Evolutionary conservation across 1,284 basidiomycete species (phyloP), one percentile per base, ranked within the genome.

Genomic region (Cutaneotrichosporon sp.): DNA sequence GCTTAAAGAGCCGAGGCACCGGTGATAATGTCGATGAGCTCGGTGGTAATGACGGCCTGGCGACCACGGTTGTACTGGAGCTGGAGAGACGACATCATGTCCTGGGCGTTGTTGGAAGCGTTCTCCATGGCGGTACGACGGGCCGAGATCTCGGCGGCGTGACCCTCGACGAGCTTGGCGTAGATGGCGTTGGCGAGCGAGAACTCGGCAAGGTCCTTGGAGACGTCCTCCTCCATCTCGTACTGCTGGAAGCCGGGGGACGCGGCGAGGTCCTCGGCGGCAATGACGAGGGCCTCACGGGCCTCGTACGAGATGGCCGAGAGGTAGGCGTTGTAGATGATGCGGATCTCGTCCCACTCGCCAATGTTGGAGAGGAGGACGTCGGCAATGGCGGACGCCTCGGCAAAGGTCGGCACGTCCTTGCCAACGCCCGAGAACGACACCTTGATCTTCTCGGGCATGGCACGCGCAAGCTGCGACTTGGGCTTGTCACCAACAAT

Each of bases 81-180:
- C 74, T 88, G 87, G 55, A 96, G 81, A 49, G 80, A 78, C 62
- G 77, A 77, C 68, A 93, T 93, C 90, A 94, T 93, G 76, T 92
- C 90, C 49, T 79, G 81, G 54, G 94, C 96, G 78, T 98, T 98
- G 74, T 93, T 98, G 63, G 93, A 94, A 49, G 94, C 96, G 73
- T 94, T 98, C 84, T 98, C 94, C 94, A 99, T 99, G 72, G 96
- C 94, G 68, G 96, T 97, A 66, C 94, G 88, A 77, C 91, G 83
- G 47, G 67, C 69, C 51, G 62, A 67, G 48, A 68, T 88, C 78
- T 98, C 94, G 66, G 92, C 90, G 56, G 96, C 94, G 76, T 97
- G 93, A 57, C 86, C 88, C 78, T 99, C 96, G 45, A 90, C 88
- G 49, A 99, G 86, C 51, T 91, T 86, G 62, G 92, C 86, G 76